Conservation (phyloP, 441 rosid genomes). For the Adansonia grandidieri region DNA sequence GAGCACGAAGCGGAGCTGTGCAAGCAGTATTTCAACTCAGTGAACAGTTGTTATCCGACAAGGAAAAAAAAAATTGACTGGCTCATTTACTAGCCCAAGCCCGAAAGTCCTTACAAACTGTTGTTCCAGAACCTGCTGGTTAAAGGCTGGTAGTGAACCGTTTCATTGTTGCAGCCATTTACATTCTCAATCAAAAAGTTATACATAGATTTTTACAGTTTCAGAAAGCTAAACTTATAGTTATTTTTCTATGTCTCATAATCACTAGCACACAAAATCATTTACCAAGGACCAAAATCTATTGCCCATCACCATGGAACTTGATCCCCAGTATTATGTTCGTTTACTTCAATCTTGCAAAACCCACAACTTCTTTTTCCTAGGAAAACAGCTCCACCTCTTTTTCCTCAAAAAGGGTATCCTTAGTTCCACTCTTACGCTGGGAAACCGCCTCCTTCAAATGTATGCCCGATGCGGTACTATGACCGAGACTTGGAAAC, state of each 20-base stretch:
- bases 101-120: background rate
- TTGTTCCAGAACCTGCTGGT: background rate
- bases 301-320: slow-evolving; percentile 36
- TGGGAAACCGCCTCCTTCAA: slow-evolving; percentile 66
- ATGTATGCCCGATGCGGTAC: slow-evolving; percentile 46
- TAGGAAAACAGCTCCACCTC: slow-evolving; percentile 59
- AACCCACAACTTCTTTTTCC: slow-evolving; percentile 39
- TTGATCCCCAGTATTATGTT: slow-evolving; percentile 36
- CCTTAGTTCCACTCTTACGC: slow-evolving; percentile 42
- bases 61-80: background rate
- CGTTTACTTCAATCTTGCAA: slow-evolving; percentile 52
- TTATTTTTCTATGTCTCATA: background rate
- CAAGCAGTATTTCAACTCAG: too few species aligned
- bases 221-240: background rate
- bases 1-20: too few species aligned
- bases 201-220: background rate
- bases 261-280: background rate
- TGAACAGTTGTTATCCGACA: too few species aligned
- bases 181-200: too few species aligned
- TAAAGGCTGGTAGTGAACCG: background rate
- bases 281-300: background rate
- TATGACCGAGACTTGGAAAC: slow-evolving; percentile 42
- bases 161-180: slow-evolving; percentile 2
- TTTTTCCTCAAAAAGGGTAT: slow-evolving; percentile 65
- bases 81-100: background rate